phyloP scores from a whole-genome alignment of 1,284 basidiomycete species.

The Tylopilus sp. region DNA sequence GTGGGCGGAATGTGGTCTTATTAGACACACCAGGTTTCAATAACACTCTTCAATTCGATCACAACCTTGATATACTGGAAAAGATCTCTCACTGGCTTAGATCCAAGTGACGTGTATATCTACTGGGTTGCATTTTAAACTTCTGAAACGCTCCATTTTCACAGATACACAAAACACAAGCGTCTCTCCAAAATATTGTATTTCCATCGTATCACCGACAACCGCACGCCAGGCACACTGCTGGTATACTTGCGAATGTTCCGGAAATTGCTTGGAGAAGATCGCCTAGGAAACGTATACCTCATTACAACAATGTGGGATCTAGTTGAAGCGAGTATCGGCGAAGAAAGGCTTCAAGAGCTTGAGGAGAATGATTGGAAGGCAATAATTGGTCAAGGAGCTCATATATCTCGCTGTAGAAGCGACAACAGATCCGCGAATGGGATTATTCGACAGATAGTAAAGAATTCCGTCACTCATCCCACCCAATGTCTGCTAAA shows the following conservation, averaged over 20 bases:
- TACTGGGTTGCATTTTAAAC: neutral
- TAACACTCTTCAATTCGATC: constrained; percentile 29
- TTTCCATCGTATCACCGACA: constrained; percentile 60
- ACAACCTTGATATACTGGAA: constrained; percentile 29
- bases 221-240: constrained; percentile 54
- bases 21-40: constrained; percentile 37
- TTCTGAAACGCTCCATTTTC: neutral
- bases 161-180: constrained; percentile 45
- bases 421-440: constrained; percentile 15
- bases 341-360: constrained; percentile 16
- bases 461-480: neutral
- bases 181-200: constrained; percentile 58
- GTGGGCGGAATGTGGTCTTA: constrained; percentile 17
- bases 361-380: constrained; percentile 20
- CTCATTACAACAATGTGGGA: constrained; percentile 35
- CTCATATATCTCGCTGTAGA: constrained; percentile 8
- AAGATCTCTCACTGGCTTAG: constrained; percentile 39
- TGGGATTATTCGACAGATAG: neutral
- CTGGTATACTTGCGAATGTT: constrained; percentile 48
- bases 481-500: neutral
- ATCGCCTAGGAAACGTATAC: constrained; percentile 3
- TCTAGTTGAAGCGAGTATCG: constrained; percentile 13
- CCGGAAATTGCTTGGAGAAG: constrained; percentile 17
- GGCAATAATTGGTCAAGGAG: constrained; percentile 17
- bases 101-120: constrained; percentile 16